A percentile compares a stretch with the other conserved stretches of the same genome.
Conservation (phyloP, 495 filamentous ascomycete genomes). For the Lasiosphaeria hispida region DNA sequence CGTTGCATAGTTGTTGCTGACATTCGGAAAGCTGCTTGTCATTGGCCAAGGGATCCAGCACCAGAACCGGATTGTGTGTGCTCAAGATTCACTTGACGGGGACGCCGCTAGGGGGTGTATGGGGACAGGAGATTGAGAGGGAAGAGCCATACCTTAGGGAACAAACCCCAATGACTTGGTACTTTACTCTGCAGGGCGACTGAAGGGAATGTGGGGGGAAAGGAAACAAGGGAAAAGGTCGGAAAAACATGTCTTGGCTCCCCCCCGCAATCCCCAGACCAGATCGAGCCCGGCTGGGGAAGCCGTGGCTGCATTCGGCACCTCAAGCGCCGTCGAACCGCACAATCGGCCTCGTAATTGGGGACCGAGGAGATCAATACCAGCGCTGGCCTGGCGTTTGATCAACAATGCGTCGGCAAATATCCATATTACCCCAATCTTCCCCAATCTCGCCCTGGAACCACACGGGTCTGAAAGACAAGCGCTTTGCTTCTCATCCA, state of each 20-base stretch:
- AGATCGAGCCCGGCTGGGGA: conserved; percentile 9
- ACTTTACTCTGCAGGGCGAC: neutral
- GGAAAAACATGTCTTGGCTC: neutral
- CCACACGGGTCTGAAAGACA: conserved; percentile 12
- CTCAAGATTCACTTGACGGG: too few species aligned
- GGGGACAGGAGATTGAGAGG: too few species aligned
- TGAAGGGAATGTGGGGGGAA: neutral
- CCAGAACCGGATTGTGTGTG: too few species aligned
- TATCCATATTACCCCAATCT: conserved; percentile 36
- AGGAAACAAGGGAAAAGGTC: neutral
- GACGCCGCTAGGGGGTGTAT: too few species aligned
- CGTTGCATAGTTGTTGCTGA: too few species aligned
- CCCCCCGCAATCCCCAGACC: conserved; percentile 10
- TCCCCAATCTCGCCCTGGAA: conserved; percentile 15
- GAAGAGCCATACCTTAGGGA: too few species aligned
- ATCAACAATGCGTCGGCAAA: conserved; percentile 26
- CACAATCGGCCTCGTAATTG: conserved; percentile 20
- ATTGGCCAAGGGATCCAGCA: too few species aligned
- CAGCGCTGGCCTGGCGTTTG: conserved; percentile 9
- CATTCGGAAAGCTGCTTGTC: too few species aligned
- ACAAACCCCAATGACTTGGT: too few species aligned
- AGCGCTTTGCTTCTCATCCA: conserved; percentile 20
- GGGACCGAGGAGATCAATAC: conserved; percentile 12
- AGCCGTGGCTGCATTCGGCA: conserved; percentile 29
- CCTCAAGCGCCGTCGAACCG: neutral